Conservation (phyloP, 2,329 filamentous ascomycete species). For the Colletotrichum phormii region DNA sequence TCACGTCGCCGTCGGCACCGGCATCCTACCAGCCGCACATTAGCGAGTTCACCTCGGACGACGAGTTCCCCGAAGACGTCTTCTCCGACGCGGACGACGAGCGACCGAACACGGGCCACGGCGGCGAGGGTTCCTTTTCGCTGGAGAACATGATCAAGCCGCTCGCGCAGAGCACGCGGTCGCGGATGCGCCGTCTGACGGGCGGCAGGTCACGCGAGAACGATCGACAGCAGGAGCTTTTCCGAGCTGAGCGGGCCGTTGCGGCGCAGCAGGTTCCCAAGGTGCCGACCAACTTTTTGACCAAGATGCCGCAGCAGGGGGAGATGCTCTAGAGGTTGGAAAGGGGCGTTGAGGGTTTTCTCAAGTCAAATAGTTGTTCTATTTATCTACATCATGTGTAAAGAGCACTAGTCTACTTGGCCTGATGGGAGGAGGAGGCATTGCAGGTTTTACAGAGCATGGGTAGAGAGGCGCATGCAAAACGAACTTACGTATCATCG, state of each 20-base stretch:
- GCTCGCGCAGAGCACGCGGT: conserved; percentile 66
- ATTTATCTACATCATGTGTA: not conserved
- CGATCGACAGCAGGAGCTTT: conserved; percentile 49
- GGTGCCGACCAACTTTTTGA: conserved; percentile 49
- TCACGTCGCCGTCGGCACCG: conserved; percentile 81
- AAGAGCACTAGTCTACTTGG: not conserved
- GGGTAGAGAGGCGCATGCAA: conserved; percentile 15
- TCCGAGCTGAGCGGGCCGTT: conserved; percentile 47
- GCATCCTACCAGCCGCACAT: conserved; percentile 66
- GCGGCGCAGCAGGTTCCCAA: conserved; percentile 56
- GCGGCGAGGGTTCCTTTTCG: conserved; percentile 63
- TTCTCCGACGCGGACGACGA: conserved; percentile 83
- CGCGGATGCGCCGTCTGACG: conserved; percentile 71
- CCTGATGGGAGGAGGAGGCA: not conserved
- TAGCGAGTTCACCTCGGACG: conserved; percentile 77
- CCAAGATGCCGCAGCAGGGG: conserved; percentile 48
- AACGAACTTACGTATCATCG: conserved; percentile 30
- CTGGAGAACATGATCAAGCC: conserved; percentile 72
- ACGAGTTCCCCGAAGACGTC: conserved; percentile 78
- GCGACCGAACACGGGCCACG: conserved; percentile 52
- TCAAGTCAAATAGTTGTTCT: not conserved
- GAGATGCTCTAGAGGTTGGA: conserved; percentile 47
- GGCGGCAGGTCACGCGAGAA: conserved; percentile 61
- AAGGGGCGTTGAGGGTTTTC: not conserved
- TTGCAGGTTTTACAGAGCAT: not conserved